Conservation (phyloP, 1,284 basidiomycete genomes). For the Abortiporus biennis region DNA sequence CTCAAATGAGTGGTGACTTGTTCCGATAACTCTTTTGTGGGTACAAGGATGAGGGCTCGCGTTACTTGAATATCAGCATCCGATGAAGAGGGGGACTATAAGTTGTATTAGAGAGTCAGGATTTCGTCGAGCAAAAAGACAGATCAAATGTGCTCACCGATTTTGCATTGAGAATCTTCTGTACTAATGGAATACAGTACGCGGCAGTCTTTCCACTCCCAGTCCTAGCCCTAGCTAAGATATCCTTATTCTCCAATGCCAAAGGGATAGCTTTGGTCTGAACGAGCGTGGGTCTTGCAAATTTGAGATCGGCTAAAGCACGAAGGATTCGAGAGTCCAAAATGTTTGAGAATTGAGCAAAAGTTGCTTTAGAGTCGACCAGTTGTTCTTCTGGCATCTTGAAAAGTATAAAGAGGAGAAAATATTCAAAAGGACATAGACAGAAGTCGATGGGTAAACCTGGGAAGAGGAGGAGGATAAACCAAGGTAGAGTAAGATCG, state of each 20-base stretch:
- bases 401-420: no score
- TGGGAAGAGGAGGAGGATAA: neutral
- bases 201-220: constrained; percentile 98
- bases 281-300: constrained; percentile 77
- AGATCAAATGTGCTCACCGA: constrained; percentile 50
- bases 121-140: neutral
- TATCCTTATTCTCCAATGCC: constrained; percentile 86
- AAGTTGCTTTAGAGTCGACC: constrained; percentile 49
- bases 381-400: constrained; percentile 36
- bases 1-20: constrained; percentile 79
- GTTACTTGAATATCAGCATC: constrained; percentile 41
- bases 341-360: constrained; percentile 64
- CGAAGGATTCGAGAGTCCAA: constrained; percentile 74
- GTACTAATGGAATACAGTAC: constrained; percentile 87
- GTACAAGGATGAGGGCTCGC: constrained; percentile 84
- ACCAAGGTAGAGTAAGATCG: neutral
- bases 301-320: constrained; percentile 77
- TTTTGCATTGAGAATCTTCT: constrained; percentile 85
- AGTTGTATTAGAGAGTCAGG: no score
- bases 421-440: neutral
- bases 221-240: constrained; percentile 90
- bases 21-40: constrained; percentile 90
- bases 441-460: no score
- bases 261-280: constrained; percentile 82
- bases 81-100: constrained; percentile 5